These are phyloP conservation scores for Crithidia brevicula DNA, from an alignment of 208 protist genomes.

Conservation along the genomic window DNA sequence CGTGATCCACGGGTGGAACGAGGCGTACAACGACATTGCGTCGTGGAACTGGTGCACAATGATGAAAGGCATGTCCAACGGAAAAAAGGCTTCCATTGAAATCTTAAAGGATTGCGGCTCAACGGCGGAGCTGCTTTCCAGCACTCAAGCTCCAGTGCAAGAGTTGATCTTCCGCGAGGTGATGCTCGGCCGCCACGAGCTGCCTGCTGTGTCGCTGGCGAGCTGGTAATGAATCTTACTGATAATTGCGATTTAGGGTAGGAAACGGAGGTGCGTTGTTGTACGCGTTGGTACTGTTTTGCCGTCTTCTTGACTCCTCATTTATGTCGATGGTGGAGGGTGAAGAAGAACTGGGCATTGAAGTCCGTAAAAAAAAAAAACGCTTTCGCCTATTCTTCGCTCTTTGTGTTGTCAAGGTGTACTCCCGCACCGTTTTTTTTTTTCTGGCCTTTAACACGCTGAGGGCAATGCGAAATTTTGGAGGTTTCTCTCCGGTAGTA, in stretches of 20 bases:
- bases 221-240: neutral
- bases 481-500: no score
- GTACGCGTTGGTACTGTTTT: no score
- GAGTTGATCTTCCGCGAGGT: constrained; percentile 41
- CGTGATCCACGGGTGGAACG: constrained; percentile 55
- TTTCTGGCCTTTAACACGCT: no score
- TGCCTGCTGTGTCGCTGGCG: constrained; percentile 33
- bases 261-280: neutral
- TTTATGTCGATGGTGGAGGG: no score
- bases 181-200: constrained; percentile 44
- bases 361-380: no score
- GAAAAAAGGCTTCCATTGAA: neutral
- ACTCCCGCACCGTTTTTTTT: no score
- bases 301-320: no score
- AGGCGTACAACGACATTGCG: constrained; percentile 51
- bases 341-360: no score
- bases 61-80: constrained; percentile 25
- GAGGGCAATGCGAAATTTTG: no score
- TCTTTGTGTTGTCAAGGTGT: no score
- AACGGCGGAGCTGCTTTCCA: constrained; percentile 12
- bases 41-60: constrained; percentile 46
- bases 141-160: constrained; percentile 9
- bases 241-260: neutral
- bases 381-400: no score
- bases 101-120: constrained; percentile 21